Base-by-base conservation (phyloP, 106 monocot genomes). In the Dioscorea dumetorum region DNA sequence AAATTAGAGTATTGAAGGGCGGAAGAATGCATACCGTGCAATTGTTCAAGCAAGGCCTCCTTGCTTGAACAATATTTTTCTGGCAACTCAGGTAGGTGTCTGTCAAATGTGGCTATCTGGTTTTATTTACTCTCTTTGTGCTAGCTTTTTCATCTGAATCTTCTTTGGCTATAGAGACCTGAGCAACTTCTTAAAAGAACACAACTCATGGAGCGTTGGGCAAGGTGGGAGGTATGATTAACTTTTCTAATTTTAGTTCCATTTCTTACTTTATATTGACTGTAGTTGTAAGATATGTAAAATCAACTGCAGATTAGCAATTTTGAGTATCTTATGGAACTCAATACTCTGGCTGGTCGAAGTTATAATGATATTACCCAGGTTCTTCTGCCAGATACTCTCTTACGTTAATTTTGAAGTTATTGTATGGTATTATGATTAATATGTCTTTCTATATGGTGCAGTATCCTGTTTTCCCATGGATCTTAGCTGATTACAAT, bases 331-430 rank as follows among this genome's bases (percentile, higher is more conserved):
- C 68, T 99, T 33, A 99, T 99, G 99, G 93, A 92, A 73, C 87
- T 99, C 10, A 99, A 93, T 57, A 93, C 90, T 58, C 77, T 99
- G 15, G 84, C 93, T 77, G 99, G 99, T 18, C 86, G 99, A 49
- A 99, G 93, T 83, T 99, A 99, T 80, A 99, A 99, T 74, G 99
- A 99, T 81, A 93, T 99, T 50, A 93, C 99, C 48, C 99, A 99
- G 93, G 99, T 99, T 17, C 35, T 31, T 69, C 22, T 74, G 12
- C 17, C 75, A 33, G 50, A 35, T 62, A 6, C 19, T 51, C 70
- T 41, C 10, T 8, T 48, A 58, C 58, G 22, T 28, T n/a, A 32
- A 23, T 57, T 17, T 52, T 57, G 4, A 61, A 28, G 12, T 32
- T 24, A 61, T 41, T 58, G 11, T 16, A 22, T 66, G 48, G 19